These are phyloP conservation scores for Climacium dendroides DNA, from an alignment of 225 moss, liverwort and hornwort species.

Conservation along the genomic window DNA sequence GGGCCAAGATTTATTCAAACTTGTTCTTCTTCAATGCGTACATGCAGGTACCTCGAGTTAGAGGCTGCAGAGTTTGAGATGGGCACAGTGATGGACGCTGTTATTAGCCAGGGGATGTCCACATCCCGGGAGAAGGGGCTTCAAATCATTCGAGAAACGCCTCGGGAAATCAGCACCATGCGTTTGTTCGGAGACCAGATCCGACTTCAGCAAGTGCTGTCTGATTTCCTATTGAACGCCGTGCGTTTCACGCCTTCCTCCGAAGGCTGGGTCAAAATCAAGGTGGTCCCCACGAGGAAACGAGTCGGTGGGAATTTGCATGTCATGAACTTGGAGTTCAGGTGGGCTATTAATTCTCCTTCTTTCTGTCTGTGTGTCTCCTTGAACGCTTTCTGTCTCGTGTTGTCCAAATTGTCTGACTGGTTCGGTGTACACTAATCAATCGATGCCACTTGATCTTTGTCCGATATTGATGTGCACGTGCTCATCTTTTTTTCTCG, in stretches of 20 bases:
- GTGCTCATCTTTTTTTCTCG: not conserved
- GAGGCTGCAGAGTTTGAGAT: conserved; percentile 42
- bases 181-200: conserved; percentile 48
- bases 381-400: not conserved
- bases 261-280: conserved; percentile 56
- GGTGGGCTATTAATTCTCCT: not conserved
- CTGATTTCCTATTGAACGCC: conserved; percentile 37
- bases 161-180: conserved; percentile 42
- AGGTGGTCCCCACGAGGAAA: conserved; percentile 41
- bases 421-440: not conserved
- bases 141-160: conserved; percentile 47
- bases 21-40: not conserved
- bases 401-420: not conserved
- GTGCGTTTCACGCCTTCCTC: conserved; percentile 55
- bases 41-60: conserved; percentile 32
- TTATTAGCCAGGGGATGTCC: conserved; percentile 47
- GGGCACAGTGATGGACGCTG: conserved; percentile 49
- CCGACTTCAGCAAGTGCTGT: conserved; percentile 46
- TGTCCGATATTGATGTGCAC: not conserved
- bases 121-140: conserved; percentile 48
- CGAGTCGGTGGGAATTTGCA: conserved; percentile 30
- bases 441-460: not conserved
- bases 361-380: not conserved
- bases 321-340: conserved; percentile 45
- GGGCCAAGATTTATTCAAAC: not conserved